A percentile compares a stretch with the other conserved stretches of the same genome.
Conservation (phyloP, 768 basidiomycete genomes). For the Serendipita indica region DNA sequence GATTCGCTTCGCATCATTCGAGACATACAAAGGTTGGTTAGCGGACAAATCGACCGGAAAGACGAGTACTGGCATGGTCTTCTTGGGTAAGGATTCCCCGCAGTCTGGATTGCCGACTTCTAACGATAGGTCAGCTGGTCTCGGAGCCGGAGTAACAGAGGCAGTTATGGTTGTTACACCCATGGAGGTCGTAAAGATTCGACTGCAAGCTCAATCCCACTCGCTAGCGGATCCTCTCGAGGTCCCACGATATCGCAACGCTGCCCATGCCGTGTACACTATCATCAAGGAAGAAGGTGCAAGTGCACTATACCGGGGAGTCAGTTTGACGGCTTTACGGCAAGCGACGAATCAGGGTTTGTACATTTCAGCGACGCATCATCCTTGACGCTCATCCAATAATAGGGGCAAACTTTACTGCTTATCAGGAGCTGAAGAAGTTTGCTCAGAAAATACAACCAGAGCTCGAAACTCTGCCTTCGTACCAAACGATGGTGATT, state of each 20-base stretch:
- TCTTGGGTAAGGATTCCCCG: conserved; percentile 47
- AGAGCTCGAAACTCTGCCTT: conserved; percentile 62
- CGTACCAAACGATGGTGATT: conserved; percentile 90
- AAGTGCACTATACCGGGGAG: conserved; percentile 76
- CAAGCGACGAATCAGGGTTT: conserved; percentile 98
- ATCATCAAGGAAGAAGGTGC: conserved; percentile 89
- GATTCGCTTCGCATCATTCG: conserved; percentile 95
- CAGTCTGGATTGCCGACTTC: not conserved
- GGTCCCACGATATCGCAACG: conserved; percentile 85
- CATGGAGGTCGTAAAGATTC: conserved; percentile 99
- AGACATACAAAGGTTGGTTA: conserved; percentile 78
- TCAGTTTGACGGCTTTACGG: conserved; percentile 79
- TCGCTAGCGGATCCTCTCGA: conserved; percentile 94
- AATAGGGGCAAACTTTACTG: conserved; percentile 90
- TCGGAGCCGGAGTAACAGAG: conserved; percentile 91
- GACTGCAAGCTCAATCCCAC: conserved; percentile 93
- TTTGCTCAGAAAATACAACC: conserved; percentile 66
- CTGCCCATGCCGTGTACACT: conserved; percentile 88
- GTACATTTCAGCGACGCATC: not conserved
- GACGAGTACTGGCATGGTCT: conserved; percentile 65
- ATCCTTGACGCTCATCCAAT: not conserved
- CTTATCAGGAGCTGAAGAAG: conserved; percentile 93
- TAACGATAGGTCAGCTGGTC: conserved; percentile 45
- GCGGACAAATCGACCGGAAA: conserved; percentile 64
- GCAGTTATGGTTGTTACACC: conserved; percentile 91